Conservation (phyloP, 2,329 filamentous ascomycete species). For the Apiospora hydei region DNA sequence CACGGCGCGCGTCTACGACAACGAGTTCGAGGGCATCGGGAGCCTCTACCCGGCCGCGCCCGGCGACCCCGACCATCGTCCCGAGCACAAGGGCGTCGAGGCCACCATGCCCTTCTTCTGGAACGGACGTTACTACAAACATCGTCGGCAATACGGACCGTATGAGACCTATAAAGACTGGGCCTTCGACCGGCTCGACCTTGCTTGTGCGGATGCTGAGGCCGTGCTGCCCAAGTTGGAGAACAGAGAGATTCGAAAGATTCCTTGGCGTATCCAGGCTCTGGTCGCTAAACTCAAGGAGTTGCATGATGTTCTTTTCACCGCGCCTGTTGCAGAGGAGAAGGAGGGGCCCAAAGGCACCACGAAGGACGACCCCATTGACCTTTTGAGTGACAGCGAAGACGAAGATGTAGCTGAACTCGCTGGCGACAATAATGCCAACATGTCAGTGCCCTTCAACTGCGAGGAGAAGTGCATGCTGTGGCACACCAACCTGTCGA, state of each 20-base stretch:
- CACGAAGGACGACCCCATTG: background rate
- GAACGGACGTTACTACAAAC: constrained; percentile 33
- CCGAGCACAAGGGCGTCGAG: constrained; percentile 33
- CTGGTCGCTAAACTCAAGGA: constrained; percentile 33
- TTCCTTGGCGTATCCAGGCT: constrained; percentile 29
- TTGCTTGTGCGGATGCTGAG: constrained; percentile 33
- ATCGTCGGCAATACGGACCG: constrained; percentile 30
- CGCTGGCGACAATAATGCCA: background rate
- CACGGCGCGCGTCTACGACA: constrained; percentile 30
- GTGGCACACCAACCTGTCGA: constrained; percentile 42
- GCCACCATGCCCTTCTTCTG: constrained; percentile 41
- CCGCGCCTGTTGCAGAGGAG: background rate
- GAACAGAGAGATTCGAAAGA: constrained; percentile 26
- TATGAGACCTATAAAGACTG: constrained; percentile 31
- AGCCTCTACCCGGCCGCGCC: constrained; percentile 35
- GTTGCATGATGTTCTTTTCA: constrained; percentile 32
- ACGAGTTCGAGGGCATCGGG: constrained; percentile 38
- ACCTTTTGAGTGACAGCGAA: background rate
- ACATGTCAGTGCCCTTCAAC: background rate
- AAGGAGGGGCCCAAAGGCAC: background rate
- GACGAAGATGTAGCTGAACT: background rate
- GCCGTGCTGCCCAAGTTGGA: constrained; percentile 22
- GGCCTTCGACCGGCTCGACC: constrained; percentile 32
- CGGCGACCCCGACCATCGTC: constrained; percentile 4
- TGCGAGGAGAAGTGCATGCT: constrained; percentile 37